Evolutionary conservation across 106 monocot species (phyloP).

Genomic region (Vanilla planifolia): DNA sequence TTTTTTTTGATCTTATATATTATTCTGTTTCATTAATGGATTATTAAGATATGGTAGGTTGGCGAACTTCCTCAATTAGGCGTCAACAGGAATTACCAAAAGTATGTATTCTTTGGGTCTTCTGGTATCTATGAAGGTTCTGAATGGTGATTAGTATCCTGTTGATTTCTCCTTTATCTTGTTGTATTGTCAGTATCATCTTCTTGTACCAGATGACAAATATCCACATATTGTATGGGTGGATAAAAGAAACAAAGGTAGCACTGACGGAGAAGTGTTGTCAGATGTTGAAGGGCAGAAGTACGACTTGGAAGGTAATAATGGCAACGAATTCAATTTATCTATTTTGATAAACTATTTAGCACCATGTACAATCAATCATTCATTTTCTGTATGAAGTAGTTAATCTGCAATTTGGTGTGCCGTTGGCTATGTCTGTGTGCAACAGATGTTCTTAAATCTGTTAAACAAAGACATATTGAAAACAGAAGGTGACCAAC

Average conservation of each 20-base stretch:
- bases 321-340: too few species aligned
- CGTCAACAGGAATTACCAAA: constrained; percentile 65
- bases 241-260: constrained; percentile 33
- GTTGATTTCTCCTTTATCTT: background rate
- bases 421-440: too few species aligned
- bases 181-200: constrained; percentile 32
- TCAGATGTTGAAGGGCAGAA: constrained; percentile 15
- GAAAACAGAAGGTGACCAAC: too few species aligned
- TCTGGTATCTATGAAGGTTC: background rate
- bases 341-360: too few species aligned
- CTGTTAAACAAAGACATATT: too few species aligned
- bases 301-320: constrained; percentile 54
- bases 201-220: constrained; percentile 30
- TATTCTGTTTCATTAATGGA: constrained; percentile 12
- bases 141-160: background rate
- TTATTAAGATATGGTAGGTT: constrained; percentile 68
- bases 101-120: constrained; percentile 21
- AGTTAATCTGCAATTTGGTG: too few species aligned
- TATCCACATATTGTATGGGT: constrained; percentile 64
- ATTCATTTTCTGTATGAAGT: too few species aligned
- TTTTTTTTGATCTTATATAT: too few species aligned
- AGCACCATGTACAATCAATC: too few species aligned
- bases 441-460: too few species aligned
- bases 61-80: constrained; percentile 77
- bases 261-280: constrained; percentile 13